Evolutionary conservation across 2,329 filamentous ascomycete genomes (phyloP), one percentile per base, ranked within the genome.

Genomic region (Dryadomyces quercus-mongolicae): DNA sequence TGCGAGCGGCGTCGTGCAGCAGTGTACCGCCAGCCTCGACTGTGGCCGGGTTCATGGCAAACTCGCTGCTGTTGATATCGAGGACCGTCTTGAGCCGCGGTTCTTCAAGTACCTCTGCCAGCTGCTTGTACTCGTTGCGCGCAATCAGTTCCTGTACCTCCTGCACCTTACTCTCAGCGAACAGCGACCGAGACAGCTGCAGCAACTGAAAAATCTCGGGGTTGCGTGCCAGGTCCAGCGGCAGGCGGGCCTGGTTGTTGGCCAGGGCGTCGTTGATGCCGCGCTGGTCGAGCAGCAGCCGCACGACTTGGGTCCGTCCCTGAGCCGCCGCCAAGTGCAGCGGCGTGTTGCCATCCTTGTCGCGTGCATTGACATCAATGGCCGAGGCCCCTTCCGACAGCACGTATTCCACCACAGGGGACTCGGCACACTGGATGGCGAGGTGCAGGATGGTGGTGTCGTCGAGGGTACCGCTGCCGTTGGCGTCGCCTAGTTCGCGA

Each of bases 191-290:
- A 9, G 90, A 85, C 16, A 97, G 82, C 68, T 98, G 93, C 52
- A 98, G 77, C 64, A 92, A 85, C 70, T 97, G 91, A 71, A 95
- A 97, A 55, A 97, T 96, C 18, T 97, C 92, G 1, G 93, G 89
- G 25, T 84, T 96, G 43, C 91, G 84, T 5, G 93, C 89, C 45
- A 96, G 75, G 63, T 98, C 93, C 52, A 97, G 80, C 5, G 93
- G 84, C 4, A 90, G 80, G 63, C 91, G 89, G 53, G 89, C 90
- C 55, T 88, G 84, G 63, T 84, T 83, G 70, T 98, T 98, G 54
- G 84, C 74, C 50, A 94, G 74, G 7, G 90, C 84, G 66, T 98
- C 93, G 64, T 96, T 95, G 70, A 97, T 88, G 48, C 79, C 82
- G 47, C 84, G 80, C 61, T 89, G 85, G 52, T 91, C 88, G 25